Conservation (phyloP, 345 rosid species). For the Eucalyptus dawsonii region DNA sequence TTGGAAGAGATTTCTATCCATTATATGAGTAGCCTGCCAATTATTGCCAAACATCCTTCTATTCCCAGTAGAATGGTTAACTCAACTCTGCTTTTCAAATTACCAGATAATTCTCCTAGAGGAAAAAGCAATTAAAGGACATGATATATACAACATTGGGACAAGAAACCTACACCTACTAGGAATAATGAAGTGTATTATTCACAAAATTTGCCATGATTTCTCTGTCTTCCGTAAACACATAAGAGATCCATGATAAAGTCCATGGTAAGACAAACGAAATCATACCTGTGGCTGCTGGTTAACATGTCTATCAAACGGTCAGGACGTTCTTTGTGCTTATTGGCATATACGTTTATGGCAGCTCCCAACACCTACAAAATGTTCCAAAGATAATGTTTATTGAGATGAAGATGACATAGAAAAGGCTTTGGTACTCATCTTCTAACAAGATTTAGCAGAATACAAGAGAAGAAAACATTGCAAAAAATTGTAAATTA, state of each 20-base stretch:
- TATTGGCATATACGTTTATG: slow-evolving; percentile 87
- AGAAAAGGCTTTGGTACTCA: not conserved
- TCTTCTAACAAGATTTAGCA: not conserved
- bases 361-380: slow-evolving; percentile 89
- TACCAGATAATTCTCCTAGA: not conserved
- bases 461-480: not conserved
- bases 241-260: not conserved
- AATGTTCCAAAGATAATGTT: not conserved
- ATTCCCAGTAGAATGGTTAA: not conserved
- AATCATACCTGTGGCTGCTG: slow-evolving; percentile 82
- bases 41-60: not conserved
- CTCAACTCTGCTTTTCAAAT: not conserved
- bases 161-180: not conserved
- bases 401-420: not conserved
- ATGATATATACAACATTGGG: not conserved
- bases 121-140: not conserved
- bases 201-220: not conserved
- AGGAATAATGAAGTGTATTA: not conserved
- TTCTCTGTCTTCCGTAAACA: not conserved
- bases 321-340: slow-evolving; percentile 96
- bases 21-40: not conserved
- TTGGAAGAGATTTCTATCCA: not conserved
- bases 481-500: not conserved
- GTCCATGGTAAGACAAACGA: not conserved
- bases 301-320: slow-evolving; percentile 95